phyloP scores from a whole-genome alignment of 2,329 filamentous ascomycete genomes.

The Calonectria ilicicola region DNA sequence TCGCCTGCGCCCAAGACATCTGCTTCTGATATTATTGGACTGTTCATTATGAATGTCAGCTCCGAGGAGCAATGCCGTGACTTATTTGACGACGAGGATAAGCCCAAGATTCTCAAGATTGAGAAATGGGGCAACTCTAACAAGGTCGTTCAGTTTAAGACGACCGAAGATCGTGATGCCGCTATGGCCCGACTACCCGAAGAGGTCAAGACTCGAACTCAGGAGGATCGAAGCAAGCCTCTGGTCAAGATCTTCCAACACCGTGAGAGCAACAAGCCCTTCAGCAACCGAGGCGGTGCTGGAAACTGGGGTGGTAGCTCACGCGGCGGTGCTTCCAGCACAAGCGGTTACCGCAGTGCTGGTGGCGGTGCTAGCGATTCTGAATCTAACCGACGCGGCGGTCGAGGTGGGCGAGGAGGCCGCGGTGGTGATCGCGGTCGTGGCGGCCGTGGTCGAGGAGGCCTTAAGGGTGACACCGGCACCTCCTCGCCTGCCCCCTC shows the following conservation, averaged over 20 bases:
- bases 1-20: conserved; percentile 71
- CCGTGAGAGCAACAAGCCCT: conserved; percentile 67
- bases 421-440: conserved; percentile 70
- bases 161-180: conserved; percentile 80
- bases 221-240: conserved; percentile 81
- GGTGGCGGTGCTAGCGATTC: conserved; percentile 79
- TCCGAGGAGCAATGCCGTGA: conserved; percentile 86
- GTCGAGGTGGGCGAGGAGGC: conserved; percentile 67
- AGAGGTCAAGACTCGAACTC: conserved; percentile 79
- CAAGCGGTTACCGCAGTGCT: conserved; percentile 86
- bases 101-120: conserved; percentile 81
- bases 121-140: conserved; percentile 84
- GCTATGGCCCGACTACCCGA: conserved; percentile 81
- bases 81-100: conserved; percentile 86
- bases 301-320: conserved; percentile 76
- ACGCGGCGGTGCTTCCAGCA: conserved; percentile 68
- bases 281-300: conserved; percentile 71
- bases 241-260: conserved; percentile 87
- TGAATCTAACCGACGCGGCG: conserved; percentile 67
- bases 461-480: conserved; percentile 70
- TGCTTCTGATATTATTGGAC: conserved; percentile 78
- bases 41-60: conserved; percentile 91
- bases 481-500: conserved; percentile 67
- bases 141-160: conserved; percentile 89
- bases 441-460: conserved; percentile 67